phyloP scores from a whole-genome alignment of 768 basidiomycete genomes.

The Dentipellis fragilis region DNA sequence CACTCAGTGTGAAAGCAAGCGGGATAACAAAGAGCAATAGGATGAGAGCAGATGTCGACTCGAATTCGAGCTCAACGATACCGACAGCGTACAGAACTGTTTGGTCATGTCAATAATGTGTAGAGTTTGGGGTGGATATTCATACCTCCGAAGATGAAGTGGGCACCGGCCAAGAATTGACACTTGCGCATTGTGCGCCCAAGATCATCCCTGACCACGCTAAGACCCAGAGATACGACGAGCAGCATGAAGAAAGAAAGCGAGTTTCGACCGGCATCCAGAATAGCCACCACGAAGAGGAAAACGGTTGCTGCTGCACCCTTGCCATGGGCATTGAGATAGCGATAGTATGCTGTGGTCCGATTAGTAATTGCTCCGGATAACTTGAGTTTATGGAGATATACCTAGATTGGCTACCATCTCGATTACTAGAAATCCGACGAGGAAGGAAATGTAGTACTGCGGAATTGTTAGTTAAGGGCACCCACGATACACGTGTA shows the following conservation, averaged over 20 bases:
- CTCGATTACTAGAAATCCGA: slow-evolving; percentile 82
- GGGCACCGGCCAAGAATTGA: slow-evolving; percentile 69
- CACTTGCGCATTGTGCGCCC: slow-evolving; percentile 80
- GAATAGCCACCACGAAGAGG: slow-evolving; percentile 89
- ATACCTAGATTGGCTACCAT: slow-evolving; percentile 88
- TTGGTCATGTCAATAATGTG: background rate
- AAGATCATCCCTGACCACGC: slow-evolving; percentile 83
- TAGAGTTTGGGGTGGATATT: slow-evolving; percentile 3
- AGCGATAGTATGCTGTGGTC: slow-evolving; percentile 76
- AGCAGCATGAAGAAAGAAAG: slow-evolving; percentile 93
- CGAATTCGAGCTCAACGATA: slow-evolving; percentile 86
- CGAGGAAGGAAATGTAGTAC: slow-evolving; percentile 87
- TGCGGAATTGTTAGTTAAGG: slow-evolving; percentile 21
- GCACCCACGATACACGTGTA: background rate
- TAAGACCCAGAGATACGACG: slow-evolving; percentile 85
- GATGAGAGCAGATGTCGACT: slow-evolving; percentile 78
- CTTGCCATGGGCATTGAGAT: slow-evolving; percentile 80
- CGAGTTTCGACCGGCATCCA: slow-evolving; percentile 91
- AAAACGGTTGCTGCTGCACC: slow-evolving; percentile 74
- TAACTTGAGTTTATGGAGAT: slow-evolving; percentile 13
- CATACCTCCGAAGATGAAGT: slow-evolving; percentile 92
- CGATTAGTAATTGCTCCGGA: background rate
- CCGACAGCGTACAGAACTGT: slow-evolving; percentile 88
- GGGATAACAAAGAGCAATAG: slow-evolving; percentile 89
- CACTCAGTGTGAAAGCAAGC: slow-evolving; percentile 88